A percentile compares a stretch with the other conserved stretches of the same genome.
phyloP scores from a whole-genome alignment of 1,139 yeast species.

The Yamadazyma atmosphaerica region DNA sequence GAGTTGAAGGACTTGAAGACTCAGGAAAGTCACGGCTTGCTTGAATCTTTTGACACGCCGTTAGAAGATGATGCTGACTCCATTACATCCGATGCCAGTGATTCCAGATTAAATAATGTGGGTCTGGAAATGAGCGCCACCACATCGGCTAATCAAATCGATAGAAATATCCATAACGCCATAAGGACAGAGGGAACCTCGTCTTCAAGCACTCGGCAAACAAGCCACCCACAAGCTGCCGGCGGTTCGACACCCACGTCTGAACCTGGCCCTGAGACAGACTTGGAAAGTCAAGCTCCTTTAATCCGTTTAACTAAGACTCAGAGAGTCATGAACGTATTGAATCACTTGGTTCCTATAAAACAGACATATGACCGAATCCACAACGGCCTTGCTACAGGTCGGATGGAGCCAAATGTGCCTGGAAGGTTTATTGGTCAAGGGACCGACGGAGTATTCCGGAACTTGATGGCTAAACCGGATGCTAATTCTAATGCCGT shows the following conservation, averaged over 20 bases:
- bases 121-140: too few species aligned
- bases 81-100: constrained; percentile 7
- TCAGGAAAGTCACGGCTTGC: constrained; percentile 9
- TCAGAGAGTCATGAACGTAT: constrained; percentile 33
- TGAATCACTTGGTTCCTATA: constrained; percentile 38
- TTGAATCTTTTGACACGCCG: constrained; percentile 14
- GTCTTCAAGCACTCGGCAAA: too few species aligned
- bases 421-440: constrained; percentile 52
- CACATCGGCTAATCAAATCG: constrained; percentile 12
- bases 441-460: constrained; percentile 88
- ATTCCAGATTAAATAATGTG: constrained; percentile 6
- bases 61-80: constrained; percentile 8
- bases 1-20: constrained; percentile 11
- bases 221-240: too few species aligned
- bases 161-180: constrained; percentile 18
- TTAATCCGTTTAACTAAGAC: constrained; percentile 23
- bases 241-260: too few species aligned
- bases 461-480: constrained; percentile 86
- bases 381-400: constrained; percentile 44
- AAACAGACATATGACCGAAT: constrained; percentile 47
- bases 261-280: too few species aligned
- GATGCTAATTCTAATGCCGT: constrained; percentile 48
- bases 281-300: constrained; percentile 22
- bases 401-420: constrained; percentile 44
- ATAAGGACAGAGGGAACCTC: constrained; percentile 10